Evolutionary conservation across 164 flowering plant genomes (phyloP), one percentile per base, ranked within the genome.

Genomic region (Macadamia integrifolia): DNA sequence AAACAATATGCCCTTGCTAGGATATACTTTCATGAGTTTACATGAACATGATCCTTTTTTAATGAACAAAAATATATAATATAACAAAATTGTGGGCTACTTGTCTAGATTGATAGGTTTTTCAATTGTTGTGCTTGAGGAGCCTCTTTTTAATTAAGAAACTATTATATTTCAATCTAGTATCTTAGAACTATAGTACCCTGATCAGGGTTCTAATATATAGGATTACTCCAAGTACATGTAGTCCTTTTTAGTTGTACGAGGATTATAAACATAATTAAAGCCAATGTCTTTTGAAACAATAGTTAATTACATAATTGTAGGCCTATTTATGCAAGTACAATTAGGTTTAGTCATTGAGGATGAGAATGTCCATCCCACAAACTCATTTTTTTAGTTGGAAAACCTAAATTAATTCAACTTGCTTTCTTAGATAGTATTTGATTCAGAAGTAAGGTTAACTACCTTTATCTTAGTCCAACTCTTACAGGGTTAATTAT

Each of bases 61-160:
- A 35, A 5, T 35, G 5, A 58, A 18, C 58, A 57, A 58, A 64
- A 42, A 44, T 70, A 44, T 55, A 62, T 64, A 28, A 46, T 32
- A 71, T 48, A 55, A 35, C 3, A 35, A 35, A 35, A 40, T 49
- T 46, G 68, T 48, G 64, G 64, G 64, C 68, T 64, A 48, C 49
- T 18, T 58, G 48, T 49, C 63, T 65, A 48, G 64, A 65, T 48
- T 40, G 62, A 10, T 58, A 55, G 61, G 67, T 44, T 23, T 23
- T 61, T 69, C 71, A 62, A 69, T 63, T 69, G 62, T 32, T 64
- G 56, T 65, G 23, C 6, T 32, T 61, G 53, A 14, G 6, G 15
- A 49, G 40, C 40, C 53, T 49, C 5, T 49, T 49, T 5, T 35
- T 35, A 35, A 35, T 35, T 35, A 2, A 35, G 40, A 35, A 2